Evolutionary conservation across 1,284 basidiomycete species (phyloP).

Genomic region (Ceraceosorus bombacis): DNA sequence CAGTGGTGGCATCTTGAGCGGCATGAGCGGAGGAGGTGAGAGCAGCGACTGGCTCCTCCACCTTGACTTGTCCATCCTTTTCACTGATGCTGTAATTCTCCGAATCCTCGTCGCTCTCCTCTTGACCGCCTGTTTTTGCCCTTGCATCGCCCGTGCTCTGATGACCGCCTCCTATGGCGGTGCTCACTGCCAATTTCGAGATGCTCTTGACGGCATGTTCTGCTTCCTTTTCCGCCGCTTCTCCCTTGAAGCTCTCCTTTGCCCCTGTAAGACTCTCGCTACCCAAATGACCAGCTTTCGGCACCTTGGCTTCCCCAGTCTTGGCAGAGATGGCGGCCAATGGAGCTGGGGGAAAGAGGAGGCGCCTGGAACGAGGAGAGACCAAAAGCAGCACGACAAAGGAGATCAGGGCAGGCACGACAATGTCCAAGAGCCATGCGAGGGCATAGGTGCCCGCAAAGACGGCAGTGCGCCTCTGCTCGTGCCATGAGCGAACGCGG

Average conservation of each 20-base stretch:
- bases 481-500: slow-evolving; percentile 56
- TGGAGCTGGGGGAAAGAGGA: slow-evolving; percentile 56
- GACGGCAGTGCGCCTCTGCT: slow-evolving; percentile 51
- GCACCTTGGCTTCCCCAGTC: slow-evolving; percentile 39
- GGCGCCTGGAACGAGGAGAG: slow-evolving; percentile 51
- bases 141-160: slow-evolving; percentile 4
- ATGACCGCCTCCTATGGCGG: slow-evolving; percentile 49
- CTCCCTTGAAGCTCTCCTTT: slow-evolving; percentile 50
- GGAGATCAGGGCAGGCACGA: slow-evolving; percentile 39
- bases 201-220: slow-evolving; percentile 51
- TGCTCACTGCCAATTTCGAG: slow-evolving; percentile 49
- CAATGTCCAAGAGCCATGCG: slow-evolving; percentile 10
- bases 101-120: slow-evolving; percentile 4
- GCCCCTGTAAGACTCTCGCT: slow-evolving; percentile 31
- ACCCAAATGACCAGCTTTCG: slow-evolving; percentile 40
- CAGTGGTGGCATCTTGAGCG: neutral
- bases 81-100: slow-evolving; percentile 16
- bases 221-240: slow-evolving; percentile 53
- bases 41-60: slow-evolving; percentile 1
- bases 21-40: neutral
- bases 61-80: slow-evolving; percentile 1
- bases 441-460: slow-evolving; percentile 45
- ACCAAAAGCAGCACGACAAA: slow-evolving; percentile 50
- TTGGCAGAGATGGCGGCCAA: slow-evolving; percentile 48
- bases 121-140: neutral